Conservation (phyloP, 2,329 filamentous ascomycete genomes). For the Diaporthe aspalathi region DNA sequence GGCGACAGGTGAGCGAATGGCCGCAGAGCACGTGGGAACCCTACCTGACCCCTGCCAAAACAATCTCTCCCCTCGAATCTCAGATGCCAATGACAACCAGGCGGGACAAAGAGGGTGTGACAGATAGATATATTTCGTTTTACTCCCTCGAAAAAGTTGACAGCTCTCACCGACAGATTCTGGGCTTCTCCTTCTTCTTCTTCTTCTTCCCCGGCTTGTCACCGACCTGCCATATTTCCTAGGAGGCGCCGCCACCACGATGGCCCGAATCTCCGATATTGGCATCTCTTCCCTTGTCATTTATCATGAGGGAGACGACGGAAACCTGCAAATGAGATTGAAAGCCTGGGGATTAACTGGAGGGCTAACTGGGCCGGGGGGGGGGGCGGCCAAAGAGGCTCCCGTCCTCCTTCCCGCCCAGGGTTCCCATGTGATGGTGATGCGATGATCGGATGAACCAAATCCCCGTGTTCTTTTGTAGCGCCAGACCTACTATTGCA, state of each 20-base stretch:
- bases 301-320: not conserved
- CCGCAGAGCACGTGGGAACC: not conserved
- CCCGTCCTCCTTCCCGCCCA: constrained; percentile 1
- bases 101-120: not conserved
- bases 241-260: not conserved
- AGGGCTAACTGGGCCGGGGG: no score
- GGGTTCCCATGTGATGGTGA: constrained; percentile 16
- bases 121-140: not conserved
- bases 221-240: constrained; percentile 1
- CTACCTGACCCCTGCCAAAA: not conserved
- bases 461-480: not conserved
- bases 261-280: not conserved
- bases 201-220: no score
- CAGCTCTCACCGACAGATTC: constrained; percentile 20
- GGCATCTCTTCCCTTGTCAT: not conserved
- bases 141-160: not conserved
- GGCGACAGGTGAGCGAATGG: not conserved
- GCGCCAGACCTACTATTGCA: not conserved
- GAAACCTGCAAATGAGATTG: constrained; percentile 7
- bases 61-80: not conserved
- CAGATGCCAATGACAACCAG: not conserved
- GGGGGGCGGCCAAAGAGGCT: not conserved
- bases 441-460: constrained; percentile 1
- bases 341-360: no score
- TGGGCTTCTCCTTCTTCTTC: not conserved